These are phyloP conservation scores for Beta lomatogona DNA, from an alignment of 179 eudicot species.

Conservation along the genomic window DNA sequence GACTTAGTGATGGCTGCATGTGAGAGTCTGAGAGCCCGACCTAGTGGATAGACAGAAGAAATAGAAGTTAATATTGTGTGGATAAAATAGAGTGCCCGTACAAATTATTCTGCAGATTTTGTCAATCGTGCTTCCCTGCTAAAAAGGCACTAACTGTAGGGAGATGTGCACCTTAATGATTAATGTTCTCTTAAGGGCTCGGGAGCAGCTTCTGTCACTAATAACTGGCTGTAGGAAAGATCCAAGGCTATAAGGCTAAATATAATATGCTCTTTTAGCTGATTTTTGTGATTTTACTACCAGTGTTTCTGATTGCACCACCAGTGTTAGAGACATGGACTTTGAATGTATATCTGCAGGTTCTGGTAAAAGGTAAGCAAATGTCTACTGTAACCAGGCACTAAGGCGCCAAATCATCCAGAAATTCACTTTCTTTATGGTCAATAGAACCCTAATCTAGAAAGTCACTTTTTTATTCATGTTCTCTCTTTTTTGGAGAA, in stretches of 20 bases:
- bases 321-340: too few relatives aligned
- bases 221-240: neutral
- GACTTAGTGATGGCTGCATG: neutral
- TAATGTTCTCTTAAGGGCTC: neutral
- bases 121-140: neutral
- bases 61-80: neutral
- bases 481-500: too few relatives aligned
- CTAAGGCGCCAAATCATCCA: neutral
- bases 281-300: too few relatives aligned
- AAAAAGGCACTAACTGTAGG: neutral
- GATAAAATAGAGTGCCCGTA: neutral
- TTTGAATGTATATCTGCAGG: constrained; percentile 5
- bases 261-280: neutral
- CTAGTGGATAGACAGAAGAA: neutral
- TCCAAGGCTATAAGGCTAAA: neutral
- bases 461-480: too few relatives aligned
- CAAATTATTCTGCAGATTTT: neutral
- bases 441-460: neutral
- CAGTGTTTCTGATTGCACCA: too few relatives aligned
- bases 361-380: neutral
- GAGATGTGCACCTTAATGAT: neutral
- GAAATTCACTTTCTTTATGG: neutral
- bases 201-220: neutral
- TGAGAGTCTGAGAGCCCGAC: neutral
- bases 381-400: neutral